phyloP scores from a whole-genome alignment of 2,329 filamentous ascomycete genomes.

The Alternaria arborescens region DNA sequence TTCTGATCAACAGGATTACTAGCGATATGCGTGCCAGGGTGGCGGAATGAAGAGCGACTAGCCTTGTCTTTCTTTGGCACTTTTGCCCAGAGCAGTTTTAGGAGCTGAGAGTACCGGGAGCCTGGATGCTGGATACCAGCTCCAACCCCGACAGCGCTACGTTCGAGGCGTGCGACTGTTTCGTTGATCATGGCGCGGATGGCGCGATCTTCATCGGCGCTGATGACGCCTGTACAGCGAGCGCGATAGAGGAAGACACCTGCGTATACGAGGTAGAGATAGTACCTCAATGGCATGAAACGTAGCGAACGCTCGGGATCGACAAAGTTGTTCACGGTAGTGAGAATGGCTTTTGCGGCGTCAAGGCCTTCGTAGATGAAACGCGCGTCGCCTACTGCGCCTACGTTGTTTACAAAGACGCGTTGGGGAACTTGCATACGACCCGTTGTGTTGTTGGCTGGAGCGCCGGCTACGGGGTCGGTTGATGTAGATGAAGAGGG shows the following conservation, averaged over 20 bases:
- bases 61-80: slow-evolving; percentile 49
- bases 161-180: slow-evolving; percentile 55
- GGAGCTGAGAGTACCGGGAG: slow-evolving; percentile 56
- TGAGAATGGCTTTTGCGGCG: slow-evolving; percentile 59
- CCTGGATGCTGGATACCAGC: slow-evolving; percentile 57
- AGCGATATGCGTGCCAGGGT: slow-evolving; percentile 44
- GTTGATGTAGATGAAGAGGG: slow-evolving; percentile 37
- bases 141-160: slow-evolving; percentile 51
- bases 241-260: slow-evolving; percentile 61
- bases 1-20: slow-evolving; percentile 39
- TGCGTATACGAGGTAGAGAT: slow-evolving; percentile 59
- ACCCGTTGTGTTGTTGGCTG: slow-evolving; percentile 6
- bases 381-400: slow-evolving; percentile 57
- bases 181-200: slow-evolving; percentile 59
- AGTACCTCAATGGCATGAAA: slow-evolving; percentile 60
- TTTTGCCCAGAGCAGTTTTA: slow-evolving; percentile 60
- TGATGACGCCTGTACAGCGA: slow-evolving; percentile 58
- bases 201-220: slow-evolving; percentile 56
- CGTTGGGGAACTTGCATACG: slow-evolving; percentile 51
- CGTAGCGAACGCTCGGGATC: slow-evolving; percentile 57
- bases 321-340: slow-evolving; percentile 61
- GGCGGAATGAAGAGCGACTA: slow-evolving; percentile 35
- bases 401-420: slow-evolving; percentile 61
- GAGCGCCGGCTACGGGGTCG: slow-evolving; percentile 8
- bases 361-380: slow-evolving; percentile 62